phyloP scores from a whole-genome alignment of 2,329 filamentous ascomycete species.

The Coniella lustricola region DNA sequence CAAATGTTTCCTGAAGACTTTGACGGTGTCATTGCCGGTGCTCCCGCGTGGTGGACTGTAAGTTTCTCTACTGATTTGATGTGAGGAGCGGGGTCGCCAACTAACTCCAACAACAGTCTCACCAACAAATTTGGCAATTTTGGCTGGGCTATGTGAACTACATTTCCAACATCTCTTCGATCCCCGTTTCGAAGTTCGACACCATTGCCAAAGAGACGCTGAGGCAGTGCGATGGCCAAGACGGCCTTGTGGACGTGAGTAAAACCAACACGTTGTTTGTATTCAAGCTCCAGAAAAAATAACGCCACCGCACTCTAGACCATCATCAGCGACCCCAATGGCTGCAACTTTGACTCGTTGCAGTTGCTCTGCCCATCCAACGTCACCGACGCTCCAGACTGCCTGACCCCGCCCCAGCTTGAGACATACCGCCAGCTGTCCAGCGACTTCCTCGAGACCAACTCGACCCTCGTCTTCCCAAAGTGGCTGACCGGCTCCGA shows the following conservation, averaged over 20 bases:
- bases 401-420: background rate
- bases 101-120: too few relatives aligned
- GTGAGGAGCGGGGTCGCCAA: too few relatives aligned
- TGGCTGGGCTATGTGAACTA: constrained; percentile 29
- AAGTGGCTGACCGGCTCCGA: constrained; percentile 10
- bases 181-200: constrained; percentile 32
- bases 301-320: background rate
- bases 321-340: background rate
- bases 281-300: background rate
- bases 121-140: background rate
- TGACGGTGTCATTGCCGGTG: constrained; percentile 47
- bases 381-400: background rate
- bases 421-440: background rate
- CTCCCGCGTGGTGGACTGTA: constrained; percentile 32
- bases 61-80: constrained; percentile 17
- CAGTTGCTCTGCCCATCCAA: constrained; percentile 10
- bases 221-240: constrained; percentile 18
- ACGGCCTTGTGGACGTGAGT: constrained; percentile 6
- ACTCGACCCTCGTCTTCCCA: constrained; percentile 5
- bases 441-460: background rate
- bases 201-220: constrained; percentile 31
- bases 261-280: too few relatives aligned
- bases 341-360: constrained; percentile 3
- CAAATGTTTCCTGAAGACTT: constrained; percentile 49
- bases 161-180: constrained; percentile 33